Base-by-base conservation (phyloP, 805 yeast species). In the Metschnikowia borealis region DNA sequence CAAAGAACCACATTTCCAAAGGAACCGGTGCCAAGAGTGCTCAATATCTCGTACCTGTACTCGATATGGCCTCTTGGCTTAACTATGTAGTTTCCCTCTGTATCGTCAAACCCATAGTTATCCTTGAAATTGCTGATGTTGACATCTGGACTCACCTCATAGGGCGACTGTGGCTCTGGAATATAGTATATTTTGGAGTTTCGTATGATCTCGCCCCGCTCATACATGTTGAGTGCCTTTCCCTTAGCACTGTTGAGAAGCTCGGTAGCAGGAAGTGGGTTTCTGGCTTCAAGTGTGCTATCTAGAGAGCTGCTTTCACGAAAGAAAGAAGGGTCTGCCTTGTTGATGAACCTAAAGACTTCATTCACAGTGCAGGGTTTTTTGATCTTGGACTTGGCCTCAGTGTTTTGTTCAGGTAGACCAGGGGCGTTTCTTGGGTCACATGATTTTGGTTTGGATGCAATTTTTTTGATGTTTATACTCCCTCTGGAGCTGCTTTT, bases 1-100 rank as follows among this genome's bases (percentile, higher is more conserved):
- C 90, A 85, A 50, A 79, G 73, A 6, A 86, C 69, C 1, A 89
- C 96, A 47, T 81, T 82, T 0, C 96, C 96, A 70, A 89, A 89
- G 39, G 91, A 82, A 6, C 96, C 96, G 45, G 78, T 80, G 0
- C 96, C 96, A 10, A 89, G 72, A 1, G 73, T 65, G 2, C 72
- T 65, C 18, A 79, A 46, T 3, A 88, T 81, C 56, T 86, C 83
- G 61, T 84, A 89, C 29, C 95, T 68, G 63, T 83, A 89, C 48
- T 84, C 84, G 39, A 89, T 78, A 55, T 89, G 96, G 61, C 88
- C 96, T 10, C 84, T 81, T 1, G 64, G 62, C 0, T 71, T 59
- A 1, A 80, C 71, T 5, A 70, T 68, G 59, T 86, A 84, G 60
- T 87, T 86, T 3, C 88, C 86, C 11, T 78, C 68, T 10, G 65